phyloP scores from a whole-genome alignment of 192 early-diverging fungal genomes.

The Coemansia sp. region DNA sequence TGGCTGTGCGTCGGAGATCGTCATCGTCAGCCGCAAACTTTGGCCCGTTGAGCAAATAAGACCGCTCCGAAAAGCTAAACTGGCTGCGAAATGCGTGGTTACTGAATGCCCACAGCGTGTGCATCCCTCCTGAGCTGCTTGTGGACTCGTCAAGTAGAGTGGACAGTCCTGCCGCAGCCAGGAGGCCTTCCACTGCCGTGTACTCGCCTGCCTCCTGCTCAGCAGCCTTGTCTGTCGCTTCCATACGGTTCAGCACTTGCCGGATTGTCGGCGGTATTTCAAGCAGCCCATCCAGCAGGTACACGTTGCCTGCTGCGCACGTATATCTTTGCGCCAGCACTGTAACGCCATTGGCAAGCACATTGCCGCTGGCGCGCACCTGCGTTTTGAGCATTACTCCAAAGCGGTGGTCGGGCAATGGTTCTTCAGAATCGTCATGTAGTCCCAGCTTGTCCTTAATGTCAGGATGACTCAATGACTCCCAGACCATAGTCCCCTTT shows the following conservation, averaged over 20 bases:
- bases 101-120: constrained; percentile 50
- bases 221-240: not conserved
- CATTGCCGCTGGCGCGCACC: constrained; percentile 9
- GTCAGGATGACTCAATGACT: constrained; percentile 29
- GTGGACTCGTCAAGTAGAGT: constrained; percentile 14
- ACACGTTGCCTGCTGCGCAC: constrained; percentile 40
- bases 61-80: constrained; percentile 37
- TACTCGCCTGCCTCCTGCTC: constrained; percentile 12
- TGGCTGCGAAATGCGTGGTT: constrained; percentile 30
- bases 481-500: constrained; percentile 39
- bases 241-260: constrained; percentile 17
- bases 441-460: not conserved
- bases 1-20: constrained; percentile 11
- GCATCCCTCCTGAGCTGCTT: constrained; percentile 13
- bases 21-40: constrained; percentile 38
- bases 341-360: constrained; percentile 32
- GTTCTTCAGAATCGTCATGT: constrained; percentile 1
- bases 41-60: constrained; percentile 40
- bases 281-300: constrained; percentile 38
- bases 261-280: constrained; percentile 38
- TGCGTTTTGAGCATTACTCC: constrained; percentile 45
- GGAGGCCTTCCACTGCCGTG: constrained; percentile 27
- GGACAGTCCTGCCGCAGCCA: constrained; percentile 38
- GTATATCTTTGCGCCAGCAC: constrained; percentile 30
- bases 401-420: not conserved